Conservation (phyloP, 208 protist genomes). For the Acanthamoeba rhysodes region DNA sequence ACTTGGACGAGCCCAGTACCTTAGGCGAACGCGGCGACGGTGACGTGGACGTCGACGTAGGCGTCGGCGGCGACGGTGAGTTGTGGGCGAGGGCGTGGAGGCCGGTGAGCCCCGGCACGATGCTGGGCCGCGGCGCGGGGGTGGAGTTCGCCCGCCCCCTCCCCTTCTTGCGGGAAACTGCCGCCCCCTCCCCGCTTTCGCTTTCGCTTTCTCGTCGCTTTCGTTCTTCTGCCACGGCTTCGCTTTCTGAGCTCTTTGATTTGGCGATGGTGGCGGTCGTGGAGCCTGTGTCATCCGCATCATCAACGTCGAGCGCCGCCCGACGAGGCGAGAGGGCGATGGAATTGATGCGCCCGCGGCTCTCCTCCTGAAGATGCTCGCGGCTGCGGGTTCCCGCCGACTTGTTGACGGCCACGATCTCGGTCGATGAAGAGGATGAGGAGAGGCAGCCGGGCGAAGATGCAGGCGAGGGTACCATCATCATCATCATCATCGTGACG, state of each 20-base stretch:
- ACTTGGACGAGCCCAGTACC: slow-evolving; percentile 30
- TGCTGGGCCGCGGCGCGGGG: not conserved
- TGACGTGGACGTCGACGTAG: too few relatives aligned
- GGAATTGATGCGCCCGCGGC: slow-evolving; percentile 21
- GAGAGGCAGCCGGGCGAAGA: slow-evolving; percentile 2
- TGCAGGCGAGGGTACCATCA: not conserved
- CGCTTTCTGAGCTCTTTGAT: not conserved
- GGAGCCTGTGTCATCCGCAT: not conserved
- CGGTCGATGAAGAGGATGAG: too few relatives aligned
- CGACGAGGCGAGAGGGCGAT: not conserved
- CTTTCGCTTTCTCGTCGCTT: not conserved
- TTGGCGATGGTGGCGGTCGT: not conserved
- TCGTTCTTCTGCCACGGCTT: slow-evolving; percentile 7
- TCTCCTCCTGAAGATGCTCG: not conserved
- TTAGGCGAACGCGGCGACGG: not conserved
- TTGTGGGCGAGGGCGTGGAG: not conserved
- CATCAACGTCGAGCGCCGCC: not conserved
- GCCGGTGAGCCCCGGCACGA: not conserved
- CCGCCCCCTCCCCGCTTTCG: not conserved
- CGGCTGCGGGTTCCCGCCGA: not conserved
- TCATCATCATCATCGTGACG: not conserved
- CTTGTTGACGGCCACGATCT: not conserved
- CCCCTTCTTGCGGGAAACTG: not conserved
- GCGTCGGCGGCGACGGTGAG: not conserved
- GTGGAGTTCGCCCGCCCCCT: slow-evolving; percentile 10